phyloP scores from a whole-genome alignment of 176 grass and related monocot genomes.

The Lolium multiflorum region DNA sequence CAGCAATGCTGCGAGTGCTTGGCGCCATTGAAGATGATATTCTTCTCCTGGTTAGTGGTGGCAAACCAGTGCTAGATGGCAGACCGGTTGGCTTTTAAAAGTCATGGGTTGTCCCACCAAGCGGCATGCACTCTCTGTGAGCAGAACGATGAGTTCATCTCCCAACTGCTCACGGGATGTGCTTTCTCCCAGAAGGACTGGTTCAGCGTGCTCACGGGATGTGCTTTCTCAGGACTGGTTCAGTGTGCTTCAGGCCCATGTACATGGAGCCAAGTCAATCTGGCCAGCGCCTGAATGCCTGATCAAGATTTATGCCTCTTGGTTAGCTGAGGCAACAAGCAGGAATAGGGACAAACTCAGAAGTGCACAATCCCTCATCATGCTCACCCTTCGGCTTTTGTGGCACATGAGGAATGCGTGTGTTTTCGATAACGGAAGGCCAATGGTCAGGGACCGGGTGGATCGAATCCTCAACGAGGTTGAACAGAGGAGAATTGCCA shows the following conservation, averaged over 20 bases:
- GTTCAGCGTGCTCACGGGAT: background rate
- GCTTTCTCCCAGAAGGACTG: background rate
- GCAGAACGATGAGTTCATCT: background rate
- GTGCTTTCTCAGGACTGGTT: background rate
- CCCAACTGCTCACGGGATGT: background rate
- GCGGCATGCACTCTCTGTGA: background rate
- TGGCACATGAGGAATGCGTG: background rate
- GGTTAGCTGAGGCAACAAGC: background rate
- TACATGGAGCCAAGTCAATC: background rate
- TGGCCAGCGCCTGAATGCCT: background rate
- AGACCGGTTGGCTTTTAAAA: too few relatives aligned
- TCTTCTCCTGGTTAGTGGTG: too few relatives aligned
- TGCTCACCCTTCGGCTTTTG: background rate
- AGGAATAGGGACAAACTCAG: background rate
- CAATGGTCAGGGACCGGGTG: background rate
- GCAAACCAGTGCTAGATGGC: too few relatives aligned
- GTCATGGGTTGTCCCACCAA: too few relatives aligned
- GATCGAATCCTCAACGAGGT: background rate
- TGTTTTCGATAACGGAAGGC: background rate
- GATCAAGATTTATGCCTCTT: background rate
- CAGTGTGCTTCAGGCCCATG: too few relatives aligned
- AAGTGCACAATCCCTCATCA: background rate
- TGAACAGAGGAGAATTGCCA: background rate
- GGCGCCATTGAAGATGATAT: too few relatives aligned
- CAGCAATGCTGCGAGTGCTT: too few relatives aligned